Conservation (phyloP, 176 grass and related monocot species). For the Olyra latifolia region DNA sequence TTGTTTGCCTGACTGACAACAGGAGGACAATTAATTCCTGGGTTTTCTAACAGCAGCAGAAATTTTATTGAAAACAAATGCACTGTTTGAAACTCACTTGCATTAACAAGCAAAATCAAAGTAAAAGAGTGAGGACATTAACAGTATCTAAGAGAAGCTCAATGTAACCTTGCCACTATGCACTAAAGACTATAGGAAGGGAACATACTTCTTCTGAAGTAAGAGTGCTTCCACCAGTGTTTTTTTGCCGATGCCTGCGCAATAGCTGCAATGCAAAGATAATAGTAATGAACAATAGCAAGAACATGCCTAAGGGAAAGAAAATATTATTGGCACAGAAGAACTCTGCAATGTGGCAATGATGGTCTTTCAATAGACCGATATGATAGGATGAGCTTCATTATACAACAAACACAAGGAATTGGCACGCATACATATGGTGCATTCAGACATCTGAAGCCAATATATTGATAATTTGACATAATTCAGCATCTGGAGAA, state of each 20-base stretch:
- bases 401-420: neutral
- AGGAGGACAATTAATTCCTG: constrained; percentile 43
- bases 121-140: neutral
- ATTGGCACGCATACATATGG: neutral
- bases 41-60: constrained; percentile 15
- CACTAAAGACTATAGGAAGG: constrained; percentile 31
- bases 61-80: constrained; percentile 16
- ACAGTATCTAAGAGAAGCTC: neutral
- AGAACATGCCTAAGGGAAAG: constrained; percentile 14
- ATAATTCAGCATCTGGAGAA: constrained; percentile 9
- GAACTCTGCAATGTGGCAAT: neutral
- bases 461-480: neutral
- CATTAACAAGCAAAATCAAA: constrained; percentile 24
- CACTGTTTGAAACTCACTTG: constrained; percentile 16
- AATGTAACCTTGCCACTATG: neutral
- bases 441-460: constrained; percentile 9
- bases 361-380: neutral
- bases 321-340: constrained; percentile 1
- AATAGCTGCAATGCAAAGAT: constrained; percentile 55
- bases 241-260: constrained; percentile 82
- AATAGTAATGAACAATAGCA: constrained; percentile 33
- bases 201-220: constrained; percentile 89
- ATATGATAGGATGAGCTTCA: constrained; percentile 20
- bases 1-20: constrained; percentile 90
- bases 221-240: constrained; percentile 70